These are phyloP conservation scores for Phytophthora syringae DNA, from an alignment of 352 stramenopile genomes.

Conservation along the genomic window DNA sequence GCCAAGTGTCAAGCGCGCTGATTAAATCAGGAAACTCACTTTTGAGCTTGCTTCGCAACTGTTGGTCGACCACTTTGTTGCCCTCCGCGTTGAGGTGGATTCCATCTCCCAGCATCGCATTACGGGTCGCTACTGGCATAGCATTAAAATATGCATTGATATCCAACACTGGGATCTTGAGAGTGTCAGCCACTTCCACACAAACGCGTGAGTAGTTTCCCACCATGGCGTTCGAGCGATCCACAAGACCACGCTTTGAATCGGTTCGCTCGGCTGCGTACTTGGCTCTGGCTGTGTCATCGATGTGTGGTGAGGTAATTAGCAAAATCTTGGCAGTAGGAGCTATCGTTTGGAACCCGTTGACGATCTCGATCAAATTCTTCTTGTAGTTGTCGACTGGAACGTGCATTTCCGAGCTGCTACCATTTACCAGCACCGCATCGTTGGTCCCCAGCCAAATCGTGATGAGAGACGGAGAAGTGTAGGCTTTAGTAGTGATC, in stretches of 20 bases:
- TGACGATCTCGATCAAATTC: conserved; percentile 21
- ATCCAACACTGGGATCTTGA: conserved; percentile 42
- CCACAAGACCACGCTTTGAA: conserved; percentile 9
- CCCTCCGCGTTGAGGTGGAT: conserved; percentile 53
- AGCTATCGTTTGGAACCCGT: conserved; percentile 7
- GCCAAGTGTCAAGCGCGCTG: conserved; percentile 2
- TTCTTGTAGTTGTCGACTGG: conserved; percentile 19
- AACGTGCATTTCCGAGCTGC: conserved; percentile 15
- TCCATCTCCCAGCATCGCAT: conserved; percentile 44
- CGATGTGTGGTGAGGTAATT: conserved; percentile 36
- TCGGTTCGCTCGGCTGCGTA: conserved; percentile 30
- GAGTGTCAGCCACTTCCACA: conserved; percentile 25
- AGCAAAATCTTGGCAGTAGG: conserved; percentile 40
- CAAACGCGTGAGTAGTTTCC: conserved; percentile 46
- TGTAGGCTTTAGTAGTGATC: conserved; percentile 4
- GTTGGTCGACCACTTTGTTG: conserved; percentile 45
- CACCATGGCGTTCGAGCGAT: conserved; percentile 16
- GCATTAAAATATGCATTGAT: conserved; percentile 54
- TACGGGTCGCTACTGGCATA: conserved; percentile 36
- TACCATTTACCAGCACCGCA: conserved; percentile 14
- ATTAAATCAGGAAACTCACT: conserved; percentile 18
- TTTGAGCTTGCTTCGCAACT: conserved; percentile 31
- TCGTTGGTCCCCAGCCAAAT: conserved; percentile 23
- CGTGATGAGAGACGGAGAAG: conserved; percentile 13
- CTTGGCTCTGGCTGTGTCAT: conserved; percentile 15